Evolutionary conservation across 108 stramenopile genomes (phyloP).

Genomic region (Phaeodactylum tricornutum): DNA sequence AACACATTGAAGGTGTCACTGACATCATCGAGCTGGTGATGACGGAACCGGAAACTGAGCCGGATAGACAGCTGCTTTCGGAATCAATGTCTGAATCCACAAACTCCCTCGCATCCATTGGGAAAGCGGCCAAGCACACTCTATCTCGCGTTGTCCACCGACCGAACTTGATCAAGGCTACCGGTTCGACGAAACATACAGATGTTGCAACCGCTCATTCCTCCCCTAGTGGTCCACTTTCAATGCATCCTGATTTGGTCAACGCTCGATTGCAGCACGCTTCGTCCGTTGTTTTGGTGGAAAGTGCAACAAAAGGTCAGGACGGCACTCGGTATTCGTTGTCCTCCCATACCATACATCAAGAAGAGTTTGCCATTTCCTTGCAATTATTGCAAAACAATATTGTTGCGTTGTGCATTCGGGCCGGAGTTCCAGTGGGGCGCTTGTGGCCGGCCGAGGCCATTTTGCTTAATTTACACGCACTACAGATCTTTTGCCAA

Average conservation of each 20-base stretch:
- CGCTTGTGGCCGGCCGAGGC: slow-evolving; percentile 74
- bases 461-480: slow-evolving; percentile 59
- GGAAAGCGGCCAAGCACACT: too few relatives aligned
- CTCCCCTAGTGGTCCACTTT: too few relatives aligned
- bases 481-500: slow-evolving; percentile 33
- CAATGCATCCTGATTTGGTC: slow-evolving; percentile 23
- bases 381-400: slow-evolving; percentile 77
- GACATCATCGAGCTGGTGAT: too few relatives aligned
- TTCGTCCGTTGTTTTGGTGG: slow-evolving; percentile 48
- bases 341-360: slow-evolving; percentile 4
- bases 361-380: slow-evolving; percentile 69
- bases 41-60: too few relatives aligned
- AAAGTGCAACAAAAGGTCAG: slow-evolving; percentile 18
- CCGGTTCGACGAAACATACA: too few relatives aligned
- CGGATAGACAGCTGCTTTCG: too few relatives aligned
- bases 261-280: slow-evolving; percentile 41
- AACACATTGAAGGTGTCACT: too few relatives aligned
- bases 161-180: too few relatives aligned
- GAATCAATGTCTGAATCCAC: too few relatives aligned
- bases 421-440: slow-evolving; percentile 60
- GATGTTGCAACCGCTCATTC: too few relatives aligned
- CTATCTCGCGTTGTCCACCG: too few relatives aligned
- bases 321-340: slow-evolving; percentile 5
- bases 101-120: too few relatives aligned
- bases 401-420: slow-evolving; percentile 63